Percentiles rank a stretch among this genome's conserved stretches.
phyloP scores from a whole-genome alignment of 305 asterid genomes.

The Solanum chacoense region DNA sequence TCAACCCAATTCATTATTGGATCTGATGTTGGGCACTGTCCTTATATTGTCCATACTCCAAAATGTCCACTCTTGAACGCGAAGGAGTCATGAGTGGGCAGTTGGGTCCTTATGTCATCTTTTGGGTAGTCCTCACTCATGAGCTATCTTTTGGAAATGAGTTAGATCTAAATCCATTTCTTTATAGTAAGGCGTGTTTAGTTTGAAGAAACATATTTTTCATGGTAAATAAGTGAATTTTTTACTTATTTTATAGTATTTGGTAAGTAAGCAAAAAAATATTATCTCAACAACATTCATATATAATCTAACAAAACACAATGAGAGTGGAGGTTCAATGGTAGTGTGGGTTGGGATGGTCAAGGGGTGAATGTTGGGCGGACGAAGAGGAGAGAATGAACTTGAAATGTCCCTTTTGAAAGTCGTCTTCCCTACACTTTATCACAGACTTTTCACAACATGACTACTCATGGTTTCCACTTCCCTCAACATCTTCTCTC shows the following conservation, averaged over 20 bases:
- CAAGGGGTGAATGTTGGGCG: neutral
- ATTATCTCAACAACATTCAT: rapidly evolving
- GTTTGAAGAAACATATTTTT: neutral
- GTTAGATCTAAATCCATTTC: rapidly evolving
- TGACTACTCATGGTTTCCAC: neutral
- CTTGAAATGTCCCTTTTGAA: neutral
- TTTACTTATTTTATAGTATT: no score
- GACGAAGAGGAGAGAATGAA: neutral
- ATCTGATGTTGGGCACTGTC: neutral
- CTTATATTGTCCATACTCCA: neutral
- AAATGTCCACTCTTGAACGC: neutral
- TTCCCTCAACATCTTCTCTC: neutral
- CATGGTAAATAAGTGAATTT: neutral
- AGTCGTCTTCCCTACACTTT: neutral
- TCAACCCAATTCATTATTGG: neutral
- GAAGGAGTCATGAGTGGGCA: neutral
- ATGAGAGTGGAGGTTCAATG: neutral
- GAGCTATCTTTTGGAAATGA: neutral
- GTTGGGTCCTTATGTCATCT: neutral
- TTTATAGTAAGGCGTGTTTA: neutral
- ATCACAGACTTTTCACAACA: neutral
- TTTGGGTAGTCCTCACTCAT: neutral
- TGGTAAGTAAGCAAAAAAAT: no score
- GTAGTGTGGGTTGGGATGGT: neutral
- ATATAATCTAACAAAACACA: neutral